Conservation (phyloP, 148 eudicot genomes). For the Hydrangea macrophylla region DNA sequence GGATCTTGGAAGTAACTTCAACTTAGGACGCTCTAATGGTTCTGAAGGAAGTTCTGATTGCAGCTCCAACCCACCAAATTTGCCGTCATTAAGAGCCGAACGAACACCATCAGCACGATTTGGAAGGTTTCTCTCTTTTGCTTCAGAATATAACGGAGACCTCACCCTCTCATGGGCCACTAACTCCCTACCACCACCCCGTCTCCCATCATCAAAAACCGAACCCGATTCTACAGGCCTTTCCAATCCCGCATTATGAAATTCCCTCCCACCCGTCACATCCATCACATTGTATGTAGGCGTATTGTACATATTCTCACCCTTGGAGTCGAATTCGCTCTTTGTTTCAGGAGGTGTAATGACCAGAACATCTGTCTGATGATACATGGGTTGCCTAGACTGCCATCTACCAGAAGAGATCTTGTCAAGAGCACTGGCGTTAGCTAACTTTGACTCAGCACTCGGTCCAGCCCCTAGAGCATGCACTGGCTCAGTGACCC, state of each 20-base stretch:
- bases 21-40: conserved; percentile 57
- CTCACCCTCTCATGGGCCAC: conserved; percentile 37
- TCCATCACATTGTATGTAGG: conserved; percentile 18
- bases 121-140: conserved; percentile 33
- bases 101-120: conserved; percentile 35
- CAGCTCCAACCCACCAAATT: conserved; percentile 28
- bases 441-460: conserved; percentile 68
- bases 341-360: conserved; percentile 49
- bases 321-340: conserved; percentile 27
- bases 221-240: conserved; percentile 49
- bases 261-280: conserved; percentile 28
- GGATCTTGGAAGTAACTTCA: conserved; percentile 80
- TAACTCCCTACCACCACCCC: conserved; percentile 35
- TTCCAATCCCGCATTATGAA: conserved; percentile 32
- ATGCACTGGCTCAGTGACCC: conserved; percentile 31
- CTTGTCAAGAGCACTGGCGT: conserved; percentile 92
- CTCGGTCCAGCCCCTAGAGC: conserved; percentile 47
- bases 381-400: conserved; percentile 47
- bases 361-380: conserved; percentile 56
- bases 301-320: conserved; percentile 19
- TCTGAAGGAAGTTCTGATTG: conserved; percentile 30
- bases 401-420: conserved; percentile 95
- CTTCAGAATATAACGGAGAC: conserved; percentile 30
- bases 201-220: conserved; percentile 35
- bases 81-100: conserved; percentile 32